Evolutionary conservation across 2,329 filamentous ascomycete genomes (phyloP).

Genomic region (Talaromyces sp.): DNA sequence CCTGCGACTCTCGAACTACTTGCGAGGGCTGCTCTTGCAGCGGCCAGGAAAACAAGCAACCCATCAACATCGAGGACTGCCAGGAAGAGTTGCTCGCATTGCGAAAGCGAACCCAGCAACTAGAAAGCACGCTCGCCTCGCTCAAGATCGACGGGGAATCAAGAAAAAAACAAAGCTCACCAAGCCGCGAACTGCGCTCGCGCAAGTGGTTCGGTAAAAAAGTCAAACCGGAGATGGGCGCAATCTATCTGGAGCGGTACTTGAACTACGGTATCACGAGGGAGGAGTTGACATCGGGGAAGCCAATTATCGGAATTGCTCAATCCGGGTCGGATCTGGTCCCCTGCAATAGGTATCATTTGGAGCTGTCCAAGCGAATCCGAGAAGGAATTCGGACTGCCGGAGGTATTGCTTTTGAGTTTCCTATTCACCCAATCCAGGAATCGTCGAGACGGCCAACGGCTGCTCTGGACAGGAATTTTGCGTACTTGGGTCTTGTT

Average conservation of each 20-base stretch:
- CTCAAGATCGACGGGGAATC: conserved; percentile 18
- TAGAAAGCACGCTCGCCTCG: conserved; percentile 28
- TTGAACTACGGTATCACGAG: conserved; percentile 47
- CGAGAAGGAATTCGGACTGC: conserved; percentile 47
- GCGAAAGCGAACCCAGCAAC: conserved; percentile 32
- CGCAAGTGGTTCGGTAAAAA: conserved; percentile 42
- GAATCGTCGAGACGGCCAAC: conserved; percentile 45
- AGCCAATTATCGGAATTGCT: conserved; percentile 50
- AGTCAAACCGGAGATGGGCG: conserved; percentile 40
- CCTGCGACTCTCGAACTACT: conserved; percentile 19
- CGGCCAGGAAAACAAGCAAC: conserved; percentile 12
- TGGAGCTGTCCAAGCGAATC: conserved; percentile 47
- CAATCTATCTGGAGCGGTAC: conserved; percentile 47
- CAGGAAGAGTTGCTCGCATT: conserved; percentile 34
- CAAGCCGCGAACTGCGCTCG: conserved; percentile 34
- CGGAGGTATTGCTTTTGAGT: conserved; percentile 48
- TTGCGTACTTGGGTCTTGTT: conserved; percentile 45
- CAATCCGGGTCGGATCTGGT: conserved; percentile 49
- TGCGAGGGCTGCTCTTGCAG: conserved; percentile 32
- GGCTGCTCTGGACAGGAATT: conserved; percentile 46
- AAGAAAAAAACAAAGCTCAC: conserved; percentile 6
- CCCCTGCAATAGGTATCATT: conserved; percentile 48
- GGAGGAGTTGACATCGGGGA: conserved; percentile 46
- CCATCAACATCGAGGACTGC: conserved; percentile 37
- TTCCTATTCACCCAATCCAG: conserved; percentile 50